Base-by-base conservation (phyloP, 2,329 filamentous ascomycete genomes). In the Paraphaeosphaeria sporulosa region DNA sequence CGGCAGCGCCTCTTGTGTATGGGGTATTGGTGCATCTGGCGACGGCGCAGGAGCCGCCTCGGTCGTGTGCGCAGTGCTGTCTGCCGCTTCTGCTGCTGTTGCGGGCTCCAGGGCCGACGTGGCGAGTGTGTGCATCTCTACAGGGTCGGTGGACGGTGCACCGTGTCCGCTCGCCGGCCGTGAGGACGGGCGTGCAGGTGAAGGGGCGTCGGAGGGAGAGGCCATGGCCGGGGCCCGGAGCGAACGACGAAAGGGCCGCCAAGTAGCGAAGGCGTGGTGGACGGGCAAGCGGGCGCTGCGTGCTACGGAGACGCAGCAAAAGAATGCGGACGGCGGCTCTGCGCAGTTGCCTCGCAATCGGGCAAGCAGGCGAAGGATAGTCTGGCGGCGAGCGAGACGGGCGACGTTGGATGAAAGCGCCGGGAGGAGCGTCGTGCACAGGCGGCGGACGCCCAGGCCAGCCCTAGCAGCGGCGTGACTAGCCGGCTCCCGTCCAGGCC, bases 51-150 rank as follows among this genome's bases (percentile, higher is more conserved):
- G 48, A 47, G 67, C 61, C 27, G 61, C 62, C 34, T 69, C 71
- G 36, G 67, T 49, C 38, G 59, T 46, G 36, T 60, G 64, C 38
- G 65, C 60, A 17, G 63, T 44, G 25, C 64, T 64, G 60, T 55
- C 59, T 38, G 30, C 30, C 10, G 30, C 30, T 32, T 32, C 30
- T 38, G 67, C 58, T 8, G 68, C 44, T 13, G 66, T 51, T 17
- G 32, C 36, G 51, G 69, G 60, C 34, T 62, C 65, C 32, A 65
- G 53, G 30, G 58, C 57, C 30, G 73, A 57, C 21, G 73, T 59
- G 43, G 64, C 65, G 10, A 77, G 66, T 25, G 72, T 73, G 62
- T 61, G 64, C 74, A 77, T 76, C 61, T 77, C 75, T 40, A 77
- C 71, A n/a, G 72, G 70, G 54, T 68, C 73, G 19, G 72, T 62